These are phyloP conservation scores for Blumeria hordei DNA, from an alignment of 2,329 filamentous ascomycete species.

Conservation along the genomic window DNA sequence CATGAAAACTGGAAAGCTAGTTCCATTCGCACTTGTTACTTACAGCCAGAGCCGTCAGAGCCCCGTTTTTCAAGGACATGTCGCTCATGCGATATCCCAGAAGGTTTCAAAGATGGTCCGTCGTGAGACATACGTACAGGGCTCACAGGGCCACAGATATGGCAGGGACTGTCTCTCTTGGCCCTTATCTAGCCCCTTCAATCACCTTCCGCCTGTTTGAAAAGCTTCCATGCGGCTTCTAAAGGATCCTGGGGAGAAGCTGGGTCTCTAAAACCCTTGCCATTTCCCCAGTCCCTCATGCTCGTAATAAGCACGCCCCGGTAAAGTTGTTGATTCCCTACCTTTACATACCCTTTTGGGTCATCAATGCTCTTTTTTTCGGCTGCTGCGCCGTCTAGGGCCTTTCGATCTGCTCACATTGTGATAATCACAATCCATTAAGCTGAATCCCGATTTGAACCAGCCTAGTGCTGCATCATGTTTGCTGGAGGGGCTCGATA, in stretches of 20 bases:
- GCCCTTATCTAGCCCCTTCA: too few species aligned
- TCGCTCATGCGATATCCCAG: too few species aligned
- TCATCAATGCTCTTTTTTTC: slow-evolving; percentile 3
- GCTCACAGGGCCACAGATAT: too few species aligned
- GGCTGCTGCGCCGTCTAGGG: slow-evolving; percentile 2
- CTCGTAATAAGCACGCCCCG: not conserved
- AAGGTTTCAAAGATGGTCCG: too few species aligned
- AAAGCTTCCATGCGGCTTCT: slow-evolving; percentile 3
- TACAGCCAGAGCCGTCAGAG: too few species aligned
- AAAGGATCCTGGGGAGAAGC: slow-evolving; percentile 1
- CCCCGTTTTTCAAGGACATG: too few species aligned
- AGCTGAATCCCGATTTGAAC: slow-evolving; percentile 4
- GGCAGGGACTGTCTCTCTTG: too few species aligned
- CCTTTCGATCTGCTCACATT: slow-evolving; percentile 8
- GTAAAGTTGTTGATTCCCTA: too few species aligned
- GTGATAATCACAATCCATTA: slow-evolving; percentile 8
- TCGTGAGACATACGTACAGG: too few species aligned
- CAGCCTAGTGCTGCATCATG: slow-evolving; percentile 5
- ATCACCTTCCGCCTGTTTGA: not conserved
- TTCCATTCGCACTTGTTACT: too few species aligned
- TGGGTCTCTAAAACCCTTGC: not conserved
- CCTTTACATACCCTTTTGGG: not conserved
- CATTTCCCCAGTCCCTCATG: not conserved
- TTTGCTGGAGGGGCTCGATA: slow-evolving; percentile 11
- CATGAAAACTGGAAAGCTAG: too few species aligned